Conservation (phyloP, 1,139 yeast species). For the Kodamaea plutei region DNA sequence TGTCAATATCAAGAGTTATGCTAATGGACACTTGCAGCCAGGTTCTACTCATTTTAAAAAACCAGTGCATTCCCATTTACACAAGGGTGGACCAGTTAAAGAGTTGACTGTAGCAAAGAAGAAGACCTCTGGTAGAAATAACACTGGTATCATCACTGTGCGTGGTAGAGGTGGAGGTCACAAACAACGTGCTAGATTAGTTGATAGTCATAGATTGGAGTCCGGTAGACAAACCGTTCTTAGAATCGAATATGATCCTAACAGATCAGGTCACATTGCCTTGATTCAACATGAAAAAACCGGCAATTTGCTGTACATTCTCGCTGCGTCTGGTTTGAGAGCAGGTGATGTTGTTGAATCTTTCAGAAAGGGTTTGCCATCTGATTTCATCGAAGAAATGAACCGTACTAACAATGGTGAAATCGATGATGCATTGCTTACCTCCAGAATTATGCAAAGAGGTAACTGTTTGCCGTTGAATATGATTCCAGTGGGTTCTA, state of each 20-base stretch:
- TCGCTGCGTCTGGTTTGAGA: slow-evolving; percentile 91
- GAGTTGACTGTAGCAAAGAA: slow-evolving; percentile 73
- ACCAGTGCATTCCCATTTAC: slow-evolving; percentile 82
- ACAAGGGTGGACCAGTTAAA: slow-evolving; percentile 78
- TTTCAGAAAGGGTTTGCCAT: slow-evolving; percentile 84
- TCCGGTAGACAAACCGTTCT: slow-evolving; percentile 76
- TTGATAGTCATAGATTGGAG: slow-evolving; percentile 67
- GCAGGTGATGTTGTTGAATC: slow-evolving; percentile 90
- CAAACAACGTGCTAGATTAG: slow-evolving; percentile 76
- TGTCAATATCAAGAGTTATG: slow-evolving; percentile 68
- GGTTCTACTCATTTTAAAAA: slow-evolving; percentile 86
- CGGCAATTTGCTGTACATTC: slow-evolving; percentile 66
- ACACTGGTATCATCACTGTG: slow-evolving; percentile 82
- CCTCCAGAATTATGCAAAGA: slow-evolving; percentile 82
- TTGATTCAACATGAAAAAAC: slow-evolving; percentile 63
- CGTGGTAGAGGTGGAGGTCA: slow-evolving; percentile 98
- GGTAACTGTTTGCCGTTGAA: slow-evolving; percentile 92
- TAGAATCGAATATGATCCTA: slow-evolving; percentile 95
- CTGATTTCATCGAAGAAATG: slow-evolving; percentile 70
- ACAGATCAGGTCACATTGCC: slow-evolving; percentile 92
- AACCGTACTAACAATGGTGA: slow-evolving; percentile 58
- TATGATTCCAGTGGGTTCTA: slow-evolving; percentile 91
- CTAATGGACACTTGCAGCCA: slow-evolving; percentile 72
- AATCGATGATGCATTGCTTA: slow-evolving; percentile 86
- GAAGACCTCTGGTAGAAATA: slow-evolving; percentile 84